phyloP scores from a whole-genome alignment of 2,329 filamentous ascomycete genomes.

The Penicillium sp. region DNA sequence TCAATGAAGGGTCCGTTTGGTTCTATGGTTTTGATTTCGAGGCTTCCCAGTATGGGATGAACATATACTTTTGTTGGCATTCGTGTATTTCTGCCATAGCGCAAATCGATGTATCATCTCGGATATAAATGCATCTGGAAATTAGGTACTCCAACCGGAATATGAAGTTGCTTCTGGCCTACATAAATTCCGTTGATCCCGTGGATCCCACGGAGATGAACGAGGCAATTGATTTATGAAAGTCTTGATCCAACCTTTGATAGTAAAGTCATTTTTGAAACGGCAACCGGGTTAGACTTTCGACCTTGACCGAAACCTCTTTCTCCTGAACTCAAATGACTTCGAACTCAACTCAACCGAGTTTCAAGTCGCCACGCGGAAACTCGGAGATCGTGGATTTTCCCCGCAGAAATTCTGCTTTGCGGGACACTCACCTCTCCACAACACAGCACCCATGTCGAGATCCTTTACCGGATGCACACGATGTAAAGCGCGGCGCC shows the following conservation, averaged over 20 bases:
- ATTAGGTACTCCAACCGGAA: neutral
- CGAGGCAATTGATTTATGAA: neutral
- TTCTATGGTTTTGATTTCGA: slow-evolving; percentile 8
- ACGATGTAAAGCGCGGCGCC: slow-evolving; percentile 44
- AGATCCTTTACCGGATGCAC: slow-evolving; percentile 45
- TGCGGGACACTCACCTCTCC: slow-evolving; percentile 1
- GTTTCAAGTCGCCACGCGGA: slow-evolving; percentile 11
- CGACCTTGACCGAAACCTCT: neutral
- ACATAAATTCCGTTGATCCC: slow-evolving; percentile 13
- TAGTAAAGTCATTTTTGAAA: neutral
- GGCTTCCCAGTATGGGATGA: slow-evolving; percentile 12
- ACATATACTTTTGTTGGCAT: slow-evolving; percentile 21
- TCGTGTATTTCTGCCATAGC: slow-evolving; percentile 25
- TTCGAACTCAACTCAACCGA: neutral
- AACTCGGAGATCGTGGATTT: slow-evolving; percentile 11
- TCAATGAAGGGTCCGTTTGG: slow-evolving; percentile 25
- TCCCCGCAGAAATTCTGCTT: slow-evolving; percentile 24
- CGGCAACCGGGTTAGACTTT: neutral
- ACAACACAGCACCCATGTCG: slow-evolving; percentile 30
- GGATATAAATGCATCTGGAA: slow-evolving; percentile 1
- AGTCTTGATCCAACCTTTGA: neutral
- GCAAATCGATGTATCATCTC: slow-evolving; percentile 15
- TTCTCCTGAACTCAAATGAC: neutral
- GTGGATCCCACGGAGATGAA: slow-evolving; percentile 23
- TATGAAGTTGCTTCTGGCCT: neutral